Evolutionary conservation across 2,329 filamentous ascomycete species (phyloP).

Genomic region (Alternaria infectoria): DNA sequence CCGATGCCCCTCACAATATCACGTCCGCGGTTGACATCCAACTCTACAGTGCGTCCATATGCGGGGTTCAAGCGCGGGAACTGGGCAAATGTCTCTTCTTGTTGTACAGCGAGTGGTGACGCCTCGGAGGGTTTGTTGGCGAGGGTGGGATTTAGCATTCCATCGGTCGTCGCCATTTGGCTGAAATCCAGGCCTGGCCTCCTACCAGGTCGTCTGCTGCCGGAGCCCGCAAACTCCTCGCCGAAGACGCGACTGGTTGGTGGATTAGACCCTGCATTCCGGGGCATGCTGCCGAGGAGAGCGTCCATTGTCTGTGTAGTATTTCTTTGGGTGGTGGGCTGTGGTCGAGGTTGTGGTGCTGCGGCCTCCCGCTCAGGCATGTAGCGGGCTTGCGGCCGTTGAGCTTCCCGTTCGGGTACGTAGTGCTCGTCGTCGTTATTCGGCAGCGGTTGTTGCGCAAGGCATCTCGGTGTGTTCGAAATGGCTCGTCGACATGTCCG

Average conservation of each 20-base stretch:
- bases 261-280: background rate
- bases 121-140: constrained; percentile 26
- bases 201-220: background rate
- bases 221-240: constrained; percentile 17
- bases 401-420: background rate
- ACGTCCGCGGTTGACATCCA: constrained; percentile 43
- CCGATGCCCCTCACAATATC: constrained; percentile 58
- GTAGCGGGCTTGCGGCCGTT: background rate
- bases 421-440: constrained; percentile 7
- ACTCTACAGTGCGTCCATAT: constrained; percentile 50
- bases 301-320: constrained; percentile 30
- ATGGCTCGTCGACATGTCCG: constrained; percentile 17
- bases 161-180: constrained; percentile 24
- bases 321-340: constrained; percentile 7
- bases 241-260: constrained; percentile 23
- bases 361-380: background rate
- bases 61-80: constrained; percentile 48
- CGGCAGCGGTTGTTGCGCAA: constrained; percentile 20
- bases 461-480: constrained; percentile 6
- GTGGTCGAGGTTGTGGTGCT: background rate
- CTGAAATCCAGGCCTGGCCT: constrained; percentile 21
- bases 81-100: constrained; percentile 27
- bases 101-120: constrained; percentile 19
- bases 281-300: constrained; percentile 24
- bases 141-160: constrained; percentile 17